These are phyloP conservation scores for Baorangia bicolor DNA, from an alignment of 768 basidiomycete genomes.

Conservation along the genomic window DNA sequence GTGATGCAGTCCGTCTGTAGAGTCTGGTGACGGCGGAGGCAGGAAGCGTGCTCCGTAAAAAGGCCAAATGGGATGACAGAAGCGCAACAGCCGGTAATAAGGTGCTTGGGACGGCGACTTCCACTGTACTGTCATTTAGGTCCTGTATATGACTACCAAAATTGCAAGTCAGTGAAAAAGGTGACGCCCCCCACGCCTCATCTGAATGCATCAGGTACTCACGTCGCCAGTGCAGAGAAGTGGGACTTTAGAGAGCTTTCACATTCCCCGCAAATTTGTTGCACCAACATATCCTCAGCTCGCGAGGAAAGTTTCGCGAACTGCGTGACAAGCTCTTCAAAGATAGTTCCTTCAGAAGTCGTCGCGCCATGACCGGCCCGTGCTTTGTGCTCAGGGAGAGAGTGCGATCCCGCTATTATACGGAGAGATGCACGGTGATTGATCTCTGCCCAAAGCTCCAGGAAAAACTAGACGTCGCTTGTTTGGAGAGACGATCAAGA, in stretches of 20 bases:
- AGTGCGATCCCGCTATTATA: constrained; percentile 47
- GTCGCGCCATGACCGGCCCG: constrained; percentile 23
- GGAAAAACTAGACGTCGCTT: constrained; percentile 66
- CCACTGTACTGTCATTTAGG: constrained; percentile 13
- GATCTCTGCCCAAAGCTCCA: constrained; percentile 87
- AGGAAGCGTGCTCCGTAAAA: constrained; percentile 66
- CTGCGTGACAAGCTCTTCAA: constrained; percentile 68
- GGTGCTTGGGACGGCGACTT: constrained; percentile 61
- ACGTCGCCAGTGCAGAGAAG: constrained; percentile 52
- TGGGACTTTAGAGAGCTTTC: constrained; percentile 74
- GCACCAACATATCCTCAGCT: constrained; percentile 87
- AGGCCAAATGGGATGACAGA: constrained; percentile 75
- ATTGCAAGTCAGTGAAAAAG: neutral
- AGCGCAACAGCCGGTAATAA: constrained; percentile 76
- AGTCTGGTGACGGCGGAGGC: constrained; percentile 52
- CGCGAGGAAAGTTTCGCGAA: constrained; percentile 61
- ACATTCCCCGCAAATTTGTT: constrained; percentile 80
- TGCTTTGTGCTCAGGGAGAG: constrained; percentile 47
- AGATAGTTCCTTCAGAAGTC: constrained; percentile 64
- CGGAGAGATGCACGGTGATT: constrained; percentile 58
- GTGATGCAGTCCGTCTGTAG: constrained; percentile 73
- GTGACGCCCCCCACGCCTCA: neutral
- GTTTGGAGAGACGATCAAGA: neutral
- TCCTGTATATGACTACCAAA: constrained; percentile 13
- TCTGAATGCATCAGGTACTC: constrained; percentile 18